phyloP scores from a whole-genome alignment of 2,329 filamentous ascomycete species.

The Monilinia vaccinii-corymbosi region DNA sequence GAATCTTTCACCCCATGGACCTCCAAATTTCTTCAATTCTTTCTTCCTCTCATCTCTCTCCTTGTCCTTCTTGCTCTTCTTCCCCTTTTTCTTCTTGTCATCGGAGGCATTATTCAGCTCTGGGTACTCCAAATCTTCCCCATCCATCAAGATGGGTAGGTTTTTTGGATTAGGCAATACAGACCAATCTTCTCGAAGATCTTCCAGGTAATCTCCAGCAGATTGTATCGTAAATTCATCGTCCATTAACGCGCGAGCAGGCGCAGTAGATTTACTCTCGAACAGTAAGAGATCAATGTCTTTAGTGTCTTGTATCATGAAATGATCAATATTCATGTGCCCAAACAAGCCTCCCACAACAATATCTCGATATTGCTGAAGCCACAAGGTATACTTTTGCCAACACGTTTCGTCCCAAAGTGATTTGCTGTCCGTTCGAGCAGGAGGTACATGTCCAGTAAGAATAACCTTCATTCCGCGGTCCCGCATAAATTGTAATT shows the following conservation, averaged over 20 bases:
- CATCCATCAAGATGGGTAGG: not conserved
- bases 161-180: slow-evolving; percentile 48
- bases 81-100: slow-evolving; percentile 35
- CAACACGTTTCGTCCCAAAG: slow-evolving; percentile 96
- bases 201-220: slow-evolving; percentile 71
- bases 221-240: slow-evolving; percentile 54
- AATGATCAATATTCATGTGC: slow-evolving; percentile 99
- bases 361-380: slow-evolving; percentile 84
- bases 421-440: slow-evolving; percentile 72
- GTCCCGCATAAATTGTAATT: slow-evolving; percentile 72
- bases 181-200: slow-evolving; percentile 70
- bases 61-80: slow-evolving; percentile 43
- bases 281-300: slow-evolving; percentile 55
- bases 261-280: slow-evolving; percentile 23
- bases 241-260: slow-evolving; percentile 34
- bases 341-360: slow-evolving; percentile 73
- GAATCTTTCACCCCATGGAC: slow-evolving; percentile 76
- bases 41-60: slow-evolving; percentile 39
- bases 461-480: slow-evolving; percentile 90
- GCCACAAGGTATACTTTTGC: slow-evolving; percentile 93
- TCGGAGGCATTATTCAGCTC: slow-evolving; percentile 7
- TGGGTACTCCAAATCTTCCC: not conserved
- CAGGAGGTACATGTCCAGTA: slow-evolving; percentile 89
- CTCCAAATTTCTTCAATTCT: slow-evolving; percentile 61
- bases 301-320: slow-evolving; percentile 79